Conservation (phyloP, 2,329 filamentous ascomycete genomes). For the Beauveria varroae region DNA sequence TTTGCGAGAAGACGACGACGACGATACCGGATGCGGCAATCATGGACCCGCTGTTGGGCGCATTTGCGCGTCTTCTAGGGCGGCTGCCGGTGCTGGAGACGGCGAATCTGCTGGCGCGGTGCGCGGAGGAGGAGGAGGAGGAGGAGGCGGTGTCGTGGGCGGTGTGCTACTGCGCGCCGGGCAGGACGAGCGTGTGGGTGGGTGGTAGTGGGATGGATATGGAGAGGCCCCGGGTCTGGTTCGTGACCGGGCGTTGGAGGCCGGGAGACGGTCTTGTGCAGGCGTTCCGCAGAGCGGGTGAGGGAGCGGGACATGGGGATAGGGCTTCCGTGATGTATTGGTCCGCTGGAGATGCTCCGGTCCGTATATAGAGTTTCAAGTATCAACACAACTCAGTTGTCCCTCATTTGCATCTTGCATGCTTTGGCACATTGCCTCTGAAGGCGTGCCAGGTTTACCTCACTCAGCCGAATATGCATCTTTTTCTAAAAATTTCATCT, state of each 20-base stretch:
- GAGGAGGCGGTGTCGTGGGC: neutral
- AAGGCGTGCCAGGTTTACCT: no score
- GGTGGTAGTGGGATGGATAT: neutral
- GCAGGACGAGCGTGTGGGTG: neutral
- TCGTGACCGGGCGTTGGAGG: slow-evolving; percentile 2
- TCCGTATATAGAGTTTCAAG: neutral
- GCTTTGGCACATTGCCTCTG: no score
- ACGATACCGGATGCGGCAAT: neutral
- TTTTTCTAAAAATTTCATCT: no score
- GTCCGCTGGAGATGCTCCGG: neutral
- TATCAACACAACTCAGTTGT: no score
- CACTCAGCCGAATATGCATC: no score
- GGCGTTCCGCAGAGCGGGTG: neutral
- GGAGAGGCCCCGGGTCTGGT: neutral
- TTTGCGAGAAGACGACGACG: neutral
- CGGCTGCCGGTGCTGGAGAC: slow-evolving; percentile 1
- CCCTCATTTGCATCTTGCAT: no score
- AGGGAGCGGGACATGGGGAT: neutral
- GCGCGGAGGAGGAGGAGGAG: neutral
- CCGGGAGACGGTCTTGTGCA: neutral
- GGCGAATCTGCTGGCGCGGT: neutral
- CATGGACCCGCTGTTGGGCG: neutral
- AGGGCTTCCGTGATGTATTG: neutral
- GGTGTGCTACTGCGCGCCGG: slow-evolving; percentile 3
- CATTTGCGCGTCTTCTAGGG: neutral